These are phyloP conservation scores for Tolypocladium endophyticum DNA, from an alignment of 2,329 filamentous ascomycete species.

Conservation along the genomic window DNA sequence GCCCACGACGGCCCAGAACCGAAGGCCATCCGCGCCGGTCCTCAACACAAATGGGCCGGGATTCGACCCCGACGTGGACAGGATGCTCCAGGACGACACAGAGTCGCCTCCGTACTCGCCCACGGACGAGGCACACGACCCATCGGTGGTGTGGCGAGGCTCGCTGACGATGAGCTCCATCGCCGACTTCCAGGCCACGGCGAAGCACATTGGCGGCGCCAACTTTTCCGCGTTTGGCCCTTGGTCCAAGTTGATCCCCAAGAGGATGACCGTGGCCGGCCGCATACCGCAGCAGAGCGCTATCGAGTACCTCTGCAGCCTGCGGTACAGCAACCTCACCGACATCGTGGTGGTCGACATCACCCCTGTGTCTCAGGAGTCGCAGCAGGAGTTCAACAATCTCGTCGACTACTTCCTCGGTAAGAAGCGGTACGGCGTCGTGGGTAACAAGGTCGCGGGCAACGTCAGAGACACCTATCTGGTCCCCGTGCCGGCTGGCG, in stretches of 20 bases:
- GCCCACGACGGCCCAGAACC: constrained; percentile 42
- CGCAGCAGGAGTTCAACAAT: constrained; percentile 54
- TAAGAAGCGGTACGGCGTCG: constrained; percentile 77
- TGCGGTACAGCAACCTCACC: constrained; percentile 71
- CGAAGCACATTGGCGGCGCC: constrained; percentile 74
- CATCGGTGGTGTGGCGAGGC: constrained; percentile 69
- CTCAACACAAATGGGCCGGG: constrained; percentile 44
- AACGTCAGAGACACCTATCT: constrained; percentile 87
- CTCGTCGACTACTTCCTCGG: constrained; percentile 82
- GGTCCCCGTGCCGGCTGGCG: constrained; percentile 69
- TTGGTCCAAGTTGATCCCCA: constrained; percentile 69
- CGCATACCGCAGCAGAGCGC: constrained; percentile 75
- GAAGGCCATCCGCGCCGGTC: constrained; percentile 37
- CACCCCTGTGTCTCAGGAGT: constrained; percentile 49
- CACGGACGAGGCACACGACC: constrained; percentile 57
- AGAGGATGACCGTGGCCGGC: constrained; percentile 59
- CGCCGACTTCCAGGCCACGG: constrained; percentile 65
- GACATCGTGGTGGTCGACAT: constrained; percentile 77
- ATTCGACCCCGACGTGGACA: constrained; percentile 81
- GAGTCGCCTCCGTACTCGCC: constrained; percentile 77
- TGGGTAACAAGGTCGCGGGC: constrained; percentile 62
- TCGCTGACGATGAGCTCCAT: constrained; percentile 66
- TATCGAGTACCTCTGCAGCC: constrained; percentile 80
- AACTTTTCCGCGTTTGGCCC: constrained; percentile 54
- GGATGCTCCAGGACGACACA: constrained; percentile 72